Base-by-base conservation (phyloP, 805 yeast species). In the Candida wancherniae region DNA sequence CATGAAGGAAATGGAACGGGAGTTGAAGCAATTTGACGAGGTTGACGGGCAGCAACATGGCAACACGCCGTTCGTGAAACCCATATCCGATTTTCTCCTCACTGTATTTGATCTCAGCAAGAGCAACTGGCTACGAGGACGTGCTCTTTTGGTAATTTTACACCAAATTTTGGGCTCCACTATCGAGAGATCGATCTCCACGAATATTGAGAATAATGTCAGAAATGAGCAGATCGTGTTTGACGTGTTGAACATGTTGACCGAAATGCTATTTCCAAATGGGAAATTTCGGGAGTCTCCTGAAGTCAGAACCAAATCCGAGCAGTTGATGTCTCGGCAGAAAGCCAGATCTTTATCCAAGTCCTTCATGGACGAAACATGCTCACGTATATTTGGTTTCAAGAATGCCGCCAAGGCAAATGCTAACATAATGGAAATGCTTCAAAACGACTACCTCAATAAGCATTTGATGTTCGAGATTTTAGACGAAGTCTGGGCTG, bases 121-220 rank as follows among this genome's bases (percentile, higher is more conserved):
- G 11, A 77, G 75, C 27, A 75, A 77, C 27, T 85, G 95, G 94
- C 56, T 88, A 2, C 63, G 95, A 31, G 97, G 95, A 0, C 65
- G 87, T 25, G 95, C 96, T 0, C 65, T 86, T 6, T 69, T 87
- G 22, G 77, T 86, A 4, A 75, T 88, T 3, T 58, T 88, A 31
- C 96, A 87, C 53, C 95, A 86, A 51, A 55, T 88, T 1, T 67
- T 88, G 22, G 97, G 97, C 0, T 83, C 90, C 2, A 82, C 96
- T 0, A 80, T 88, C 30, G 96, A 88, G 49, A 79, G 76, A 49
- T 74, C 72, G 32, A 68, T 77, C 4, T 58, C 78, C 23, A 66
- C 69, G 17, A 60, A 60, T 36, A 53, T 73, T 19, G 60, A 63
- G 22, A 47, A 45, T 14, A 52, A 49, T 20, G 13, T 61, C 5